Evolutionary conservation across 805 yeast genomes (phyloP).

Genomic region (Candida nemodendra): DNA sequence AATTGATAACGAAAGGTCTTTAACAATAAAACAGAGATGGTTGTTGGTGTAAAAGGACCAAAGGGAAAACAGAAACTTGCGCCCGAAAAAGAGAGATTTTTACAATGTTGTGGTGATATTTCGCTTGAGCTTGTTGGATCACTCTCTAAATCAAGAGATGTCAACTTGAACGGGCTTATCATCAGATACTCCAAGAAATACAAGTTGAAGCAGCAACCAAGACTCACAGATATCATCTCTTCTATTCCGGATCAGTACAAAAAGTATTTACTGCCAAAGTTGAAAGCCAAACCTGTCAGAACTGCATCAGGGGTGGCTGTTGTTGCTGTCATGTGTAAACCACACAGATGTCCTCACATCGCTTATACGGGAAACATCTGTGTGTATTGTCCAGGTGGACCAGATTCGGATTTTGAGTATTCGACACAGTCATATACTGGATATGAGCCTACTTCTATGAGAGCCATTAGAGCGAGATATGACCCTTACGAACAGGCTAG

Average conservation of each 20-base stretch:
- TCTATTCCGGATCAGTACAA: slow-evolving; percentile 96
- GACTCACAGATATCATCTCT: slow-evolving; percentile 90
- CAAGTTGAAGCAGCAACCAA: slow-evolving; percentile 87
- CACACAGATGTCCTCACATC: slow-evolving; percentile 98
- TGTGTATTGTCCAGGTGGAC: slow-evolving; percentile 99
- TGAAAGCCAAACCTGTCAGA: slow-evolving; percentile 98
- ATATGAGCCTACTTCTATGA: slow-evolving; percentile 97
- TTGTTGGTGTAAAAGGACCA: slow-evolving; percentile 32
- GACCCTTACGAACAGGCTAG: slow-evolving; percentile 99
- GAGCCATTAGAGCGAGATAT: slow-evolving; percentile 97
- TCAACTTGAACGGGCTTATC: slow-evolving; percentile 87
- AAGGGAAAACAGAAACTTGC: slow-evolving; percentile 62
- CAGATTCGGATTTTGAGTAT: slow-evolving; percentile 96
- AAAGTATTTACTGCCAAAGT: slow-evolving; percentile 84
- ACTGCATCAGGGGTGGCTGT: slow-evolving; percentile 99
- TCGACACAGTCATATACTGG: slow-evolving; percentile 98
- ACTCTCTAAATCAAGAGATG: slow-evolving; percentile 68
- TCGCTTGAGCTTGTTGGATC: slow-evolving; percentile 82
- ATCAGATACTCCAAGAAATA: slow-evolving; percentile 85
- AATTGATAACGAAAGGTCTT: too few relatives aligned
- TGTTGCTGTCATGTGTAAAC: slow-evolving; percentile 99
- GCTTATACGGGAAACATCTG: slow-evolving; percentile 98
- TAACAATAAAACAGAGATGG: slow-evolving; percentile 13
- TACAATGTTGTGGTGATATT: slow-evolving; percentile 90
- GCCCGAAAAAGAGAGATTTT: slow-evolving; percentile 90